Evolutionary conservation across 179 eudicot species (phyloP), one percentile per base, ranked within the genome.

Genomic region (Spinacia oleracea): DNA sequence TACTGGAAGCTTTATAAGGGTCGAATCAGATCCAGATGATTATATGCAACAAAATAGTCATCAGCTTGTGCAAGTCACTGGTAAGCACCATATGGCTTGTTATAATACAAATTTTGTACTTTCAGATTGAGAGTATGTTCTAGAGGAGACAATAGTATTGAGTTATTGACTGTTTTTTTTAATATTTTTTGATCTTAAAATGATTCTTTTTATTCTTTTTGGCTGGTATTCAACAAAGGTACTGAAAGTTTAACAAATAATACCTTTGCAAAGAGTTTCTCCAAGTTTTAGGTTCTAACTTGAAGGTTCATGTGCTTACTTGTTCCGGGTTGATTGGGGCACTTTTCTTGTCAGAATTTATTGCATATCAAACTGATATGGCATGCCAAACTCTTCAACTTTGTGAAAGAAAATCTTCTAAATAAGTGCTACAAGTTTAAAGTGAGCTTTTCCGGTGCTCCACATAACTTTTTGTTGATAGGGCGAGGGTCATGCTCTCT

Each of bases 51-150:
- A 48, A 23, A 16, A 69, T 62, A 55, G 74, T 77, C 80, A 83
- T 83, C 86, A 83, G 78, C 83, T 83, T 40, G 86, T 71, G 66
- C 83, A 83, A 78, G 81, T 83, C 78, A 80, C 72, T 60, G 85
- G 85, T 83, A 79, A 45, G 78, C 76, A 55, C 32, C 70, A 20
- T 59, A 32, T 40, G 46, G 27, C 42, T 20, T 64, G 6, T 9
- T 68, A 16, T 67, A 16, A 45, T 77, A 48, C 27, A 25, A 9
- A 51, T 23, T 67, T 46, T 65, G 51, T 42, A 64, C 72, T 18
- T 23, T 48, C 7, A 31, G 46, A 50, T 48, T 14, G 48, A 25
- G 16, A 65, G 48, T 32, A 65, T 34, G 46, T 5, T 20, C 62
- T 27, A 59, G 34, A 45, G 43, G 40, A 18, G 42, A 43, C 25